Evolutionary conservation across 768 basidiomycete genomes (phyloP), one percentile per base, ranked within the genome.

Genomic region (Boletellus ananiceps): DNA sequence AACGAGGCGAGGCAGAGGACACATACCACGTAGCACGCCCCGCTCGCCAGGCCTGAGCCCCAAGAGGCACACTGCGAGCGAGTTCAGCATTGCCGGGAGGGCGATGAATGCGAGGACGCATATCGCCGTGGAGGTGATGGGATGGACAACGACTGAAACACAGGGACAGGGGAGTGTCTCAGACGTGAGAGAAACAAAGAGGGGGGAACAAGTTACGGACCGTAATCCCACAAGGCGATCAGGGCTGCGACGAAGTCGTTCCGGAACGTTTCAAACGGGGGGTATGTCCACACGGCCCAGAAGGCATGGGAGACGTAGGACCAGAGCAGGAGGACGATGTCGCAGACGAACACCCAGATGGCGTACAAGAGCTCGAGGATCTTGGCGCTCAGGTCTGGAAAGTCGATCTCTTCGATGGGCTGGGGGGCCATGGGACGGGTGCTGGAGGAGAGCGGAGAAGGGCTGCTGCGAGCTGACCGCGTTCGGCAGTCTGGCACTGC

Each of bases 181-280:
- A 27, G 43, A 15, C 2, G 11, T 9, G 21, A 39, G 5, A 19
- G 9, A 23, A 1, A 38, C 9, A 23, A 29, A 7, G 23, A 25
- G 5, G 23, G 23, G 23, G 23, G 23, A 4, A 40, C 1, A 2
- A 12, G 15, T 7, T 18, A 60, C 58, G 42, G 0, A 62, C 62
- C 53, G 12, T 58, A 58, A 5, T 51, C 40, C 38, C 9, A 18
- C 45, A 56, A 18, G 33, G 12, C 46, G 15, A 51, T 46, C 29
- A 61, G 21, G 37, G 51, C 53, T 0, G 49, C 47, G 1, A 21
- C 29, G 4, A 62, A 37, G 14, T 47, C 59, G 44, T 51, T 48
- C 12, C 62, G 51, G 18, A 61, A 61, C 23, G 47, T 12, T 23
- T 64, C 59, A 25, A 62, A 59, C 4, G 61, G 61, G 0, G 62